Evolutionary conservation across 164 flowering plant species (phyloP).

Genomic region (Aristolochia californica): DNA sequence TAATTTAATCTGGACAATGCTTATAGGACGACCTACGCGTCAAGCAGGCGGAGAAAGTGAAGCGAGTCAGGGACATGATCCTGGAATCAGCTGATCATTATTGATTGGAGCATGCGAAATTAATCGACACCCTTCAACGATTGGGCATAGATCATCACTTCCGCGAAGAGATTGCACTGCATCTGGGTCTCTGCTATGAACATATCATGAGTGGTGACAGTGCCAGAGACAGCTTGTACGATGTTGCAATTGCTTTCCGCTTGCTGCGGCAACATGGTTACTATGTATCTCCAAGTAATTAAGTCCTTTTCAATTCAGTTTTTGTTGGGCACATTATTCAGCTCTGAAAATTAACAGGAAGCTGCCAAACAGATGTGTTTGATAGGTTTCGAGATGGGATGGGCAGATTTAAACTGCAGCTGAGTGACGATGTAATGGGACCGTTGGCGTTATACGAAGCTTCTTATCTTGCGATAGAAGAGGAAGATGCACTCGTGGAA

Average conservation of each 20-base stretch:
- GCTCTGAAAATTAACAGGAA: neutral
- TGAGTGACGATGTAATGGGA: neutral
- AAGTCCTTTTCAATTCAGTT: no score
- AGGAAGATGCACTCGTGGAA: conserved; percentile 42
- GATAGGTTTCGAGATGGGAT: neutral
- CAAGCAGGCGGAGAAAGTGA: neutral
- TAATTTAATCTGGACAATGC: no score
- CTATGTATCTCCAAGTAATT: conserved; percentile 8
- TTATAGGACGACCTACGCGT: neutral
- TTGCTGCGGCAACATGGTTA: conserved; percentile 18
- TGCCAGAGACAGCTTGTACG: conserved; percentile 1
- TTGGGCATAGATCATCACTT: conserved; percentile 28
- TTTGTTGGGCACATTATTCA: no score
- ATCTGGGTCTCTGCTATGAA: conserved; percentile 2
- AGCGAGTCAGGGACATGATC: neutral
- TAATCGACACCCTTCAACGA: conserved; percentile 25
- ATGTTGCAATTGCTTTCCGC: conserved; percentile 23
- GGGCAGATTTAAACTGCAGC: neutral
- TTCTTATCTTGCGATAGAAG: conserved; percentile 22
- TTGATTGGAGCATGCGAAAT: conserved; percentile 5
- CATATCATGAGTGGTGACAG: neutral
- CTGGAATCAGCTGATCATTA: neutral
- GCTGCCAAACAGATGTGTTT: neutral
- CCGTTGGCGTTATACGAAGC: conserved; percentile 20
- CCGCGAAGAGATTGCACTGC: conserved; percentile 17